These are phyloP conservation scores for Ceratobasidium sp. DNA, from an alignment of 1,284 basidiomycete species.

Conservation along the genomic window DNA sequence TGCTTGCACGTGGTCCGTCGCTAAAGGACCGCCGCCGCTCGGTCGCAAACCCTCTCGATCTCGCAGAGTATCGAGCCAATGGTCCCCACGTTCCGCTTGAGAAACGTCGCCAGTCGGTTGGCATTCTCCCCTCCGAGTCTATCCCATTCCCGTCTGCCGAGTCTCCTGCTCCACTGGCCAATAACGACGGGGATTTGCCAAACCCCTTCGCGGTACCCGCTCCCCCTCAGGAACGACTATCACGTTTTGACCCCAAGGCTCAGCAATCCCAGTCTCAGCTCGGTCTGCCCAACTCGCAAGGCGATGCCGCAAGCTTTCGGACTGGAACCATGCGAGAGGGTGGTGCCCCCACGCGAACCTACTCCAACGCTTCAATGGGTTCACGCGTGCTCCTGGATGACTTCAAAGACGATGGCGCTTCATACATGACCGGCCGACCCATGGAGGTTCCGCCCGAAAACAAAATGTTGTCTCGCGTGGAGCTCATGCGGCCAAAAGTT, in stretches of 20 bases:
- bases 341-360: slow-evolving; percentile 53
- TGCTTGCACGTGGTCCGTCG: background rate
- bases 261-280: slow-evolving; percentile 43
- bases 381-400: slow-evolving; percentile 69
- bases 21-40: slow-evolving; percentile 41
- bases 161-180: slow-evolving; percentile 31
- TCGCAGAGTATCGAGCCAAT: slow-evolving; percentile 40
- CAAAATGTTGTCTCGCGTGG: slow-evolving; percentile 62
- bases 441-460: slow-evolving; percentile 30
- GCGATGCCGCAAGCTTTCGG: slow-evolving; percentile 22
- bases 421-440: slow-evolving; percentile 45
- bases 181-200: slow-evolving; percentile 44
- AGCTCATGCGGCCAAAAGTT: slow-evolving; percentile 82
- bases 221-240: slow-evolving; percentile 48
- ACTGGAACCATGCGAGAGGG: slow-evolving; percentile 40
- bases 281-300: slow-evolving; percentile 5
- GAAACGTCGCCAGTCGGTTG: slow-evolving; percentile 39
- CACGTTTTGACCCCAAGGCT: slow-evolving; percentile 53
- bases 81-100: slow-evolving; percentile 36
- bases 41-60: slow-evolving; percentile 35
- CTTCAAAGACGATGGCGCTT: slow-evolving; percentile 60
- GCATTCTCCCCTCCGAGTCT: slow-evolving; percentile 44
- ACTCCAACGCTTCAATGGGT: slow-evolving; percentile 60
- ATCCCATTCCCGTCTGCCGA: slow-evolving; percentile 42
- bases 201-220: slow-evolving; percentile 52